Conservation (phyloP, 768 basidiomycete genomes). For the Aureoboletus auriporus region DNA sequence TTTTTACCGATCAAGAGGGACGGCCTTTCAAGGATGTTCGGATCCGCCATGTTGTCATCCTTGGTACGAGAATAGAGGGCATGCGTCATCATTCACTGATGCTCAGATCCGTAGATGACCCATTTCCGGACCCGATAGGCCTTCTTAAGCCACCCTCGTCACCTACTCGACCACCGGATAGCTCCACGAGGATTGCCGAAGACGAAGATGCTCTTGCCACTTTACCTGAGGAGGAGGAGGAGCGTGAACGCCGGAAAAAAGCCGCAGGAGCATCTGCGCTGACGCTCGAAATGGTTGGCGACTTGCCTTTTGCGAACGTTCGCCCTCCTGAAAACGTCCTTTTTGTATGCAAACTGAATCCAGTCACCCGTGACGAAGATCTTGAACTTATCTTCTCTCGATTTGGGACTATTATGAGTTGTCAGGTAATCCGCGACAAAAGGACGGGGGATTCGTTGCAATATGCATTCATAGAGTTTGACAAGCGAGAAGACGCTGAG, state of each 20-base stretch:
- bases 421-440: constrained; percentile 96
- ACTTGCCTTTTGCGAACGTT: constrained; percentile 96
- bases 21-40: constrained; percentile 92
- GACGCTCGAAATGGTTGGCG: constrained; percentile 99
- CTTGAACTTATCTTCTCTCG: constrained; percentile 95
- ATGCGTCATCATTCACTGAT: constrained; percentile 3
- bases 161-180: constrained; percentile 80
- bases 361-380: constrained; percentile 93
- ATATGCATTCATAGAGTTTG: constrained; percentile 99
- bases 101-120: constrained; percentile 64
- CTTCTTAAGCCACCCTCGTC: constrained; percentile 69
- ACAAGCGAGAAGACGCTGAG: constrained; percentile 89
- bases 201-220: constrained; percentile 87
- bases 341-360: constrained; percentile 98
- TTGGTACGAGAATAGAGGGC: constrained; percentile 50
- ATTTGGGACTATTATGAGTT: constrained; percentile 94
- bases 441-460: constrained; percentile 94
- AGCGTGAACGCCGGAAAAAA: constrained; percentile 73
- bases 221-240: constrained; percentile 83
- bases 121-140: constrained; percentile 84
- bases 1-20: constrained; percentile 83
- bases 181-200: constrained; percentile 86
- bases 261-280: constrained; percentile 91
- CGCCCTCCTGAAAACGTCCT: constrained; percentile 97
- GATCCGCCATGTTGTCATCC: constrained; percentile 92